Conservation (phyloP, 2,329 filamentous ascomycete genomes). For the Microsporum canis region DNA sequence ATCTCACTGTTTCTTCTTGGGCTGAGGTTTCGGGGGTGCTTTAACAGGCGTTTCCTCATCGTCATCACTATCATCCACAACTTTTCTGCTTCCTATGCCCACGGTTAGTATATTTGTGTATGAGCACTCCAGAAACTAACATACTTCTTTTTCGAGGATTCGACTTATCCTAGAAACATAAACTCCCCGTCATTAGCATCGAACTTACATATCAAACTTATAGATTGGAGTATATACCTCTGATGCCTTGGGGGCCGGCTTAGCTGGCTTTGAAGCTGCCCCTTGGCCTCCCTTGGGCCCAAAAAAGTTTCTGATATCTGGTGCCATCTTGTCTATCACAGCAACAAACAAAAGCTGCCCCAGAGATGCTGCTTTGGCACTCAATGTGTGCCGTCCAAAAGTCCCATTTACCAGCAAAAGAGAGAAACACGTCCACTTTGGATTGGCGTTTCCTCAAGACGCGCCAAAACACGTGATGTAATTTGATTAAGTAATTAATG, state of each 20-base stretch:
- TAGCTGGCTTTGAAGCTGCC: constrained; percentile 40
- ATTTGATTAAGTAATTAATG: neutral
- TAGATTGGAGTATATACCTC: constrained; percentile 25
- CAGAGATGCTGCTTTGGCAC: neutral
- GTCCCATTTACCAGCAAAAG: neutral
- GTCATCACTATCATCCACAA: constrained; percentile 72
- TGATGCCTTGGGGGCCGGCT: constrained; percentile 30
- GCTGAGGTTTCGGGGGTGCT: constrained; percentile 26
- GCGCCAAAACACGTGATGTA: constrained; percentile 12
- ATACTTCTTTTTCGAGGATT: constrained; percentile 28
- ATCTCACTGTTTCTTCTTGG: constrained; percentile 40
- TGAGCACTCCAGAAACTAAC: constrained; percentile 7
- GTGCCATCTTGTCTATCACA: constrained; percentile 48
- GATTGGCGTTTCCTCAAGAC: constrained; percentile 5
- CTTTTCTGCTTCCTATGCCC: constrained; percentile 45
- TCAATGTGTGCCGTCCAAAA: neutral
- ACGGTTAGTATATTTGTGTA: constrained; percentile 5
- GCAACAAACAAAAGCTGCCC: neutral
- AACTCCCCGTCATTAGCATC: neutral
- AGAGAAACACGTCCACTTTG: constrained; percentile 2
- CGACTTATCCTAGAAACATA: constrained; percentile 19
- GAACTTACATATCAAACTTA: constrained; percentile 4
- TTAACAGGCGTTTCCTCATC: constrained; percentile 41
- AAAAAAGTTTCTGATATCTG: constrained; percentile 87
- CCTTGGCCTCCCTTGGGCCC: constrained; percentile 57